A percentile compares a stretch with the other conserved stretches of the same genome.
phyloP scores from a whole-genome alignment of 306 rosid species.

The Calophaca sinica region DNA sequence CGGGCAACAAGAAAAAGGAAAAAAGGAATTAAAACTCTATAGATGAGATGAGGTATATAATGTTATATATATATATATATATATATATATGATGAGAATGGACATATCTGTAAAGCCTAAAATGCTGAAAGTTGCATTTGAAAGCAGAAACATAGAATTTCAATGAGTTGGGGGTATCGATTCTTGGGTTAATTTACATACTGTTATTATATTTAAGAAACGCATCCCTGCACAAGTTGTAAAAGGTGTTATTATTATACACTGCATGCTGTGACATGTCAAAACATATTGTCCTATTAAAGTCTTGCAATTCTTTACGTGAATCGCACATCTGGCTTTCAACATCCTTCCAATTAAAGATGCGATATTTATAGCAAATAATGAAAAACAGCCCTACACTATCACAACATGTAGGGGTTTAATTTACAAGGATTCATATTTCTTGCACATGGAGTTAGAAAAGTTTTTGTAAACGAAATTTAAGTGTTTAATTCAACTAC shows the following conservation, averaged over 20 bases:
- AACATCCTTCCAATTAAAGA: constrained; percentile 34
- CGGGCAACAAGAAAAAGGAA: constrained; percentile 28
- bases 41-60: constrained; percentile 23
- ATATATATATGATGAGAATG: too few species aligned
- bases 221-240: constrained; percentile 28
- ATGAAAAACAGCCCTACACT: neutral
- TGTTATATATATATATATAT: neutral
- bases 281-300: constrained; percentile 25
- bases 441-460: neutral
- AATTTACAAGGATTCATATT: constrained; percentile 8
- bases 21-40: constrained; percentile 22
- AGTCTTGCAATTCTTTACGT: constrained; percentile 37
- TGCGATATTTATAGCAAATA: neutral
- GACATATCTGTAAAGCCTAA: constrained; percentile 35
- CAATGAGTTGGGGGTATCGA: constrained; percentile 38
- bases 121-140: constrained; percentile 37
- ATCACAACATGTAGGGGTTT: neutral
- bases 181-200: too few species aligned
- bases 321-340: constrained; percentile 37
- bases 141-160: constrained; percentile 33
- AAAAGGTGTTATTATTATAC: constrained; percentile 36
- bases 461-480: neutral
- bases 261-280: constrained; percentile 47
- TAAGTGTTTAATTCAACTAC: too few species aligned
- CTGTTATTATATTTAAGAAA: neutral